These are phyloP conservation scores for Pontederia crassipes DNA, from an alignment of 176 grass and related monocot species.

Conservation along the genomic window DNA sequence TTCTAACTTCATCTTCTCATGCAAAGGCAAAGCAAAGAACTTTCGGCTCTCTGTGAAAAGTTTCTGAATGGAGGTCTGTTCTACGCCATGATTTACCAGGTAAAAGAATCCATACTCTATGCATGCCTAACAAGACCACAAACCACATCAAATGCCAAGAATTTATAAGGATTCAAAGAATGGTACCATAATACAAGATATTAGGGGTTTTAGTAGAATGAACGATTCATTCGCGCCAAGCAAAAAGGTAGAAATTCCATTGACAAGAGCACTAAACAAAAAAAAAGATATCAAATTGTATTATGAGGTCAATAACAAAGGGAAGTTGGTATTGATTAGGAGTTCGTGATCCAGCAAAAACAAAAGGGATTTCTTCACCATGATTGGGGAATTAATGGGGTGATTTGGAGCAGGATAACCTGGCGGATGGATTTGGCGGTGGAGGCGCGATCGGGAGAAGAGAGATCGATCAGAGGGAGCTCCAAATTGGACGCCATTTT, in stretches of 20 bases:
- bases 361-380: neutral
- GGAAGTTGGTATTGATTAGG: neutral
- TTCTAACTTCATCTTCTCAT: slow-evolving; percentile 55
- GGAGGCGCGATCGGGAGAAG: slow-evolving; percentile 37
- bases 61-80: slow-evolving; percentile 10
- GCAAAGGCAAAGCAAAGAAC: slow-evolving; percentile 48
- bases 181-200: too few relatives aligned
- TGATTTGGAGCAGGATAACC: slow-evolving; percentile 16
- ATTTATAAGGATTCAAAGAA: too few relatives aligned
- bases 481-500: slow-evolving; percentile 17
- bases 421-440: slow-evolving; percentile 34
- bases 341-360: neutral
- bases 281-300: too few relatives aligned
- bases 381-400: neutral
- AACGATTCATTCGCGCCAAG: too few relatives aligned
- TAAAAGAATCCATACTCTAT: slow-evolving; percentile 89
- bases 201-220: too few relatives aligned
- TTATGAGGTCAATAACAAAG: neutral
- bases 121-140: slow-evolving; percentile 38
- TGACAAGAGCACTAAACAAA: too few relatives aligned
- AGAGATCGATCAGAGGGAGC: slow-evolving; percentile 60
- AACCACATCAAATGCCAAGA: neutral
- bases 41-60: slow-evolving; percentile 55
- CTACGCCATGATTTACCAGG: slow-evolving; percentile 60
- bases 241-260: too few relatives aligned